These are phyloP conservation scores for Dactylellina haptotyla DNA, from an alignment of 2,329 filamentous ascomycete species.

Conservation along the genomic window DNA sequence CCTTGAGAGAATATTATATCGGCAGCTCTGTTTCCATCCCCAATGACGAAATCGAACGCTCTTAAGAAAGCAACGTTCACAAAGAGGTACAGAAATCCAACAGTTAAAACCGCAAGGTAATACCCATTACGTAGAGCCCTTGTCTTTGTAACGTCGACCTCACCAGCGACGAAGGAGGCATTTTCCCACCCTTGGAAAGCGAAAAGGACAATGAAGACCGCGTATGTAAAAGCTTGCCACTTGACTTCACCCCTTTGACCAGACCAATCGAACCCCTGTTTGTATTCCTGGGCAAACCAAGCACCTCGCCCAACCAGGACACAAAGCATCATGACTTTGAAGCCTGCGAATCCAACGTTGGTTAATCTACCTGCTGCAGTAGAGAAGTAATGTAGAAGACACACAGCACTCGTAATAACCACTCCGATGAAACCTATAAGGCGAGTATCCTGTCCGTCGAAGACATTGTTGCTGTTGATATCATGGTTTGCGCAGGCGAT, in stretches of 20 bases:
- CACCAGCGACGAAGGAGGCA: conserved; percentile 62
- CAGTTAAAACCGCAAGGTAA: conserved; percentile 59
- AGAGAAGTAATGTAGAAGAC: conserved; percentile 61
- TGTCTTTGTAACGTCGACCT: conserved; percentile 58
- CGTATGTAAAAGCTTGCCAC: conserved; percentile 59
- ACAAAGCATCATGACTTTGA: conserved; percentile 59
- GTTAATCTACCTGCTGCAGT: conserved; percentile 60
- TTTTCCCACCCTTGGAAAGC: conserved; percentile 63
- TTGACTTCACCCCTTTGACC: conserved; percentile 20
- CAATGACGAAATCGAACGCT: conserved; percentile 31
- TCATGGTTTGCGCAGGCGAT: conserved; percentile 59
- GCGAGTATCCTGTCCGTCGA: conserved; percentile 57
- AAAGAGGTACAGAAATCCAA: conserved; percentile 61
- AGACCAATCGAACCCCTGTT: conserved; percentile 56
- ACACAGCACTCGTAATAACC: conserved; percentile 60
- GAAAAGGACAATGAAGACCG: conserved; percentile 61
- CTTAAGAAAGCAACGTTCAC: conserved; percentile 61
- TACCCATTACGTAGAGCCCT: conserved; percentile 60
- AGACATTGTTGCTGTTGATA: conserved; percentile 58
- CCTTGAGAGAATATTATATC: not conserved
- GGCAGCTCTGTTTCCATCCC: not conserved
- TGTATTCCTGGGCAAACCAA: conserved; percentile 21
- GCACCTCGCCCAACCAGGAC: conserved; percentile 56
- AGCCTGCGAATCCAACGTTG: conserved; percentile 61
- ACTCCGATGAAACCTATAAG: conserved; percentile 60